Evolutionary conservation across 1,284 basidiomycete species (phyloP), one percentile per base, ranked within the genome.

Genomic region (Heterobasidion occidentale): DNA sequence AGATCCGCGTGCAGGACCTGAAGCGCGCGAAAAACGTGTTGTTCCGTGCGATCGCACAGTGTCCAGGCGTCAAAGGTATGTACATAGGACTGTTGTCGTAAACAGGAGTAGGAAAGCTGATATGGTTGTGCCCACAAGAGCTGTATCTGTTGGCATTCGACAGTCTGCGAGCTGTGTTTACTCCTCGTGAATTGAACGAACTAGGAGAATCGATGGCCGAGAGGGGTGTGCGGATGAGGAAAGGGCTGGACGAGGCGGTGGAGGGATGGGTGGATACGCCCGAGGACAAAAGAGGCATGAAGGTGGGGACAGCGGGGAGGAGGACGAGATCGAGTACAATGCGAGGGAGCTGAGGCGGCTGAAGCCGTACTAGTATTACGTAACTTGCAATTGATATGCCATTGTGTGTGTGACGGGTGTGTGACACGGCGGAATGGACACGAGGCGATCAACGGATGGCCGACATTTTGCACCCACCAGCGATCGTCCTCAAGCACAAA

Each of bases 131-230:
- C 7, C 12, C 53, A 33, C 56, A 68, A 96, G 94, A 87, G 44
- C 71, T 97, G 52, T 95, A 96, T 76, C 74, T 98, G 56, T 66
- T 94, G 19, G 90, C 93, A 5, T 97, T 96, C 71, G 81, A 84
- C 5, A 77, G 82, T 0, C 72, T 97, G 46, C 80, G 92, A 36
- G 67, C 74, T 1, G 81, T 79, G 53, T 96, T 94, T 69, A 80
- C 74, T 36, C 62, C 71, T 15, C 71, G 73, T 17, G 93, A 97
- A 67, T 75, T 96, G 61, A 77, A 80, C 54, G 77, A 72, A 27
- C 80, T 90, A 63, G 83, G 77, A 38, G 87, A 92, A 57, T 79
- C 85, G 9, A 94, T 95, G 86, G 82, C 80, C 7, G 94, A 96
- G 69, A 77, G 92, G 47, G 88, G 88, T 0, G 70, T 96, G 15